A percentile compares a stretch with the other conserved stretches of the same genome.
These are phyloP conservation scores for Aureobasidium vineae DNA, from an alignment of 2,329 filamentous ascomycete species.

Conservation along the genomic window DNA sequence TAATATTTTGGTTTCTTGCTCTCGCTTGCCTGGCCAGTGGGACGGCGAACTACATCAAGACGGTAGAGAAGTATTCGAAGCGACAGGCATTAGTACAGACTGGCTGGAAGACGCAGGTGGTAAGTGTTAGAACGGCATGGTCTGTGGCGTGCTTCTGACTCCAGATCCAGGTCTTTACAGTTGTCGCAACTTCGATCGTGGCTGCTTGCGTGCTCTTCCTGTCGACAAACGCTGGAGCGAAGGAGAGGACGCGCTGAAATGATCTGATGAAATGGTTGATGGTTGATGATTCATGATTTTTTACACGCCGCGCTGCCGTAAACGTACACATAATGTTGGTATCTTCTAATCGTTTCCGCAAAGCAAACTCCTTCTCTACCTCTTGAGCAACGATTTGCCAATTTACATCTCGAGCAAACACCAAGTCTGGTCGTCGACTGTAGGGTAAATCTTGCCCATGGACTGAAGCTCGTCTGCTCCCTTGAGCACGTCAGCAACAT, in stretches of 20 bases:
- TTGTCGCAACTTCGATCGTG: constrained; percentile 62
- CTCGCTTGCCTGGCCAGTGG: constrained; percentile 74
- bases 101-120: constrained; percentile 87
- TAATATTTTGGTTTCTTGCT: constrained; percentile 82
- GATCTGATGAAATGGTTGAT: not conserved
- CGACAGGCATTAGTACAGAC: constrained; percentile 83
- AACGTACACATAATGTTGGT: constrained; percentile 16
- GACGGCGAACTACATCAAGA: constrained; percentile 81
- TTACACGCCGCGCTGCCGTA: constrained; percentile 1
- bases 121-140: constrained; percentile 41
- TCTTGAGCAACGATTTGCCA: not conserved
- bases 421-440: constrained; percentile 90
- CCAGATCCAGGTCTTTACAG: constrained; percentile 56
- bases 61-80: constrained; percentile 75
- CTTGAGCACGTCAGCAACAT: constrained; percentile 66
- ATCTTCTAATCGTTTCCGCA: not conserved
- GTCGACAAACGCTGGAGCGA: constrained; percentile 39
- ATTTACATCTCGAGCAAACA: constrained; percentile 69
- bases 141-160: constrained; percentile 10
- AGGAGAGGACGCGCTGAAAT: constrained; percentile 21
- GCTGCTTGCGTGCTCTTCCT: constrained; percentile 65
- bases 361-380: constrained; percentile 1
- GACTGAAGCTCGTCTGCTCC: constrained; percentile 79
- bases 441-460: constrained; percentile 79
- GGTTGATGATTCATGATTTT: constrained; percentile 21